Evolutionary conservation across 192 early-diverging fungal genomes (phyloP), one percentile per base, ranked within the genome.

Genomic region (Backusella morwellensis): DNA sequence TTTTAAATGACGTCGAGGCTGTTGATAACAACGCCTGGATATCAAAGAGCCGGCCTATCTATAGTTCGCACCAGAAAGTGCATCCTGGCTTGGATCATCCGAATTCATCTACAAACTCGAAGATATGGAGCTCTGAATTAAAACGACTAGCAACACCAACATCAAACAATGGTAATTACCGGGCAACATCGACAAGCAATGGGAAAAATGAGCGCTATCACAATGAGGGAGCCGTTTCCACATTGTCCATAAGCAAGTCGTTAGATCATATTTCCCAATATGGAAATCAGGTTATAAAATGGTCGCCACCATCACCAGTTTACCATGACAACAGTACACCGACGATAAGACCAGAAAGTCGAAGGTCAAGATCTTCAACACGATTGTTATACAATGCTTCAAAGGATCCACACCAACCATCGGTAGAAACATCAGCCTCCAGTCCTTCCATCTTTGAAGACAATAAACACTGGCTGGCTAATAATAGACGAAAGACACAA

Each of bases 221-320:
- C 23, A 29, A 63, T 63, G 56, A 63, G 3, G 56, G 56, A 0
- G 12, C 23, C 12, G 56, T 63, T n/a, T 29, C 23, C 11, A 63
- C 56, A 63, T 63, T 63, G 12, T 29, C 56, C 11, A 29, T 63
- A 63, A 63, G 56, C 26, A 63, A 63, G n/a, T 63, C 56, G 12
- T 29, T 68, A 17, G 41, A 72, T 23, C 70, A 6, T 23, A 11
- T 47, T 17, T 41, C 23, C 1, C 70, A 72, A 32, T 72, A 72
- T 72, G 70, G 70, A 50, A 72, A 26, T n/a, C 70, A 72, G 50
- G 26, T 50, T 12, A 34, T 72, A 26, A 72, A 72, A 50, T 72
- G 70, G 70, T 21, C 70, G 0, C 70, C 70, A 26, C 68, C 68
- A 23, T 4, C 38, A 42, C 17, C 68, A 21, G 17, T 36, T 19